phyloP scores from a whole-genome alignment of 768 basidiomycete genomes.

The Mycena metata region DNA sequence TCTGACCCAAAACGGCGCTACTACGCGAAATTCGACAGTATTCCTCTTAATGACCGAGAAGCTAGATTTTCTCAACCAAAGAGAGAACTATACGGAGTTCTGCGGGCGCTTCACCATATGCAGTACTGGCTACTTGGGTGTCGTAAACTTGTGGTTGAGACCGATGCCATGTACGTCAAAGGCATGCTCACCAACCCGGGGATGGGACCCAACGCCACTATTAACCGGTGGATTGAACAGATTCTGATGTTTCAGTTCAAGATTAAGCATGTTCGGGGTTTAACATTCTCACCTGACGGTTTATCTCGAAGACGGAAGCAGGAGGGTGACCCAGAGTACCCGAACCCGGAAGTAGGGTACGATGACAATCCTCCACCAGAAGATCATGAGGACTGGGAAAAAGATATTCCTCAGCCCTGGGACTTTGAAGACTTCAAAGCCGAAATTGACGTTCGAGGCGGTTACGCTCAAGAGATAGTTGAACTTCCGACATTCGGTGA shows the following conservation, averaged over 20 bases:
- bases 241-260: too few species aligned
- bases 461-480: conserved; percentile 21
- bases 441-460: conserved; percentile 24
- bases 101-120: too few species aligned
- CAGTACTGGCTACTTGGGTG: too few species aligned
- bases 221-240: too few species aligned
- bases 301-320: conserved; percentile 34
- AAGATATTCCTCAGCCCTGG: conserved; percentile 14
- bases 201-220: too few species aligned
- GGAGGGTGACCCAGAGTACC: conserved; percentile 14
- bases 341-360: not conserved
- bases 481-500: too few species aligned
- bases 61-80: too few species aligned
- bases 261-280: conserved; percentile 35
- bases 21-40: conserved; percentile 46
- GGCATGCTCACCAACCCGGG: too few species aligned
- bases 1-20: conserved; percentile 22
- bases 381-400: conserved; percentile 12
- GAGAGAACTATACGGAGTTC: too few species aligned
- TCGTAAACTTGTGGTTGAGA: too few species aligned
- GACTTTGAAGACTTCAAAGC: conserved; percentile 23
- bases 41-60: conserved; percentile 35
- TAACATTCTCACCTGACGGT: conserved; percentile 35
- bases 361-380: conserved; percentile 18
- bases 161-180: too few species aligned